Conservation (phyloP, 805 yeast genomes). For the Suhomyces canberraensis region DNA sequence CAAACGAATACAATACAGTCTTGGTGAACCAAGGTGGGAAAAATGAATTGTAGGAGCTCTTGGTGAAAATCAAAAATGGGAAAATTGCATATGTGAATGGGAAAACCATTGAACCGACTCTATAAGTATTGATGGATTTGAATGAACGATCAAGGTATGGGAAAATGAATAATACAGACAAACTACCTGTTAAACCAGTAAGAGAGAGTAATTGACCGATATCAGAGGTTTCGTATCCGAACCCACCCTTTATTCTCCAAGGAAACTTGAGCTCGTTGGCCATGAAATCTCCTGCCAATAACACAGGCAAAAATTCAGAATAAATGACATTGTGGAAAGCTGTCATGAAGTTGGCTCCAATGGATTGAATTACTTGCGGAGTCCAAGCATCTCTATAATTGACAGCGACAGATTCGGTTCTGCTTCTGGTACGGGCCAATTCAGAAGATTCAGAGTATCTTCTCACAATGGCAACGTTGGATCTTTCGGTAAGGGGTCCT, state of each 20-base stretch:
- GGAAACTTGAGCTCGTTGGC: slow-evolving; percentile 29
- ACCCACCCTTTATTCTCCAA: slow-evolving; percentile 34
- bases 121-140: slow-evolving; percentile 28
- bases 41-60: slow-evolving; percentile 20
- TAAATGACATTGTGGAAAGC: slow-evolving; percentile 32
- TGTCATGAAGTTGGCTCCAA: slow-evolving; percentile 28
- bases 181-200: slow-evolving; percentile 36
- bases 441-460: not conserved
- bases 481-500: not conserved
- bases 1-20: slow-evolving; percentile 23
- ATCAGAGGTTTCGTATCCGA: slow-evolving; percentile 28
- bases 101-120: slow-evolving; percentile 30
- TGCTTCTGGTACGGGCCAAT: not conserved
- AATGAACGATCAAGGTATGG: slow-evolving; percentile 32
- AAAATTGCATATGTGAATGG: slow-evolving; percentile 30
- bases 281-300: slow-evolving; percentile 30
- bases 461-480: not conserved
- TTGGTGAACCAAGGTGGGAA: slow-evolving; percentile 32
- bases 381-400: not conserved
- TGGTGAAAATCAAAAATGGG: slow-evolving; percentile 32
- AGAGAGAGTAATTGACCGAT: slow-evolving; percentile 36
- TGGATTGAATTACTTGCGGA: not conserved
- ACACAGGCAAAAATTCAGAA: slow-evolving; percentile 37
- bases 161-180: slow-evolving; percentile 28
- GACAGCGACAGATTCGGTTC: not conserved